phyloP scores from a whole-genome alignment of 169 alveolate genomes.

The Plasmodium adleri region DNA sequence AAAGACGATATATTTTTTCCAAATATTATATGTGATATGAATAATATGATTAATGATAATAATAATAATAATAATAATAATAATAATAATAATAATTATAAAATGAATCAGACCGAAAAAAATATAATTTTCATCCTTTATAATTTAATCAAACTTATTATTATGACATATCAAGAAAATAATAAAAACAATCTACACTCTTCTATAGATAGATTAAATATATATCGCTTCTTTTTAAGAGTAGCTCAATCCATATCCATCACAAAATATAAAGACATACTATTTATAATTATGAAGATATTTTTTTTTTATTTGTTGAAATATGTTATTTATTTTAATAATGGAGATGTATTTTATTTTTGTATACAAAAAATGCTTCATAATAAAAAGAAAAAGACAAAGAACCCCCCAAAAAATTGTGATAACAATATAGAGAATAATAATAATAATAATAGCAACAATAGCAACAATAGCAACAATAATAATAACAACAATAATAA shows the following conservation, averaged over 20 bases:
- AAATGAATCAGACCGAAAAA: conserved; percentile 16
- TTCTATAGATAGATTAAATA: conserved; percentile 63
- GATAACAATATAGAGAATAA: no score
- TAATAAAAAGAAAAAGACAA: conserved; percentile 5
- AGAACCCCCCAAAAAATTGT: no score
- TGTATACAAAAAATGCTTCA: conserved; percentile 43
- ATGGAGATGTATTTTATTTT: conserved; percentile 43
- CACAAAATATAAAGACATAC: conserved; percentile 28
- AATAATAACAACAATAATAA: no score
- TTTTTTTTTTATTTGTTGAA: conserved; percentile 66
- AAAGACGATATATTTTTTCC: no score
- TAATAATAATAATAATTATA: conserved; percentile 1
- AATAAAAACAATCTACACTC: conserved; percentile 23
- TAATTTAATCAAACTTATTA: conserved; percentile 20
- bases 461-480: no score
- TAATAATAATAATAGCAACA: no score
- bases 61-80: neutral
- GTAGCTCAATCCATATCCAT: conserved; percentile 53
- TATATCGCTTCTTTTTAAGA: conserved; percentile 42
- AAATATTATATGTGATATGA: neutral
- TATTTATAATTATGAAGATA: conserved; percentile 12
- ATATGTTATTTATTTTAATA: conserved; percentile 66
- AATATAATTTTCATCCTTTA: conserved; percentile 20
- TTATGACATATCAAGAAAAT: conserved; percentile 17
- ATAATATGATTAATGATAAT: neutral